A percentile compares a stretch with the other conserved stretches of the same genome.
Conservation (phyloP, 768 basidiomycete genomes). For the Lepiota subincarnata region DNA sequence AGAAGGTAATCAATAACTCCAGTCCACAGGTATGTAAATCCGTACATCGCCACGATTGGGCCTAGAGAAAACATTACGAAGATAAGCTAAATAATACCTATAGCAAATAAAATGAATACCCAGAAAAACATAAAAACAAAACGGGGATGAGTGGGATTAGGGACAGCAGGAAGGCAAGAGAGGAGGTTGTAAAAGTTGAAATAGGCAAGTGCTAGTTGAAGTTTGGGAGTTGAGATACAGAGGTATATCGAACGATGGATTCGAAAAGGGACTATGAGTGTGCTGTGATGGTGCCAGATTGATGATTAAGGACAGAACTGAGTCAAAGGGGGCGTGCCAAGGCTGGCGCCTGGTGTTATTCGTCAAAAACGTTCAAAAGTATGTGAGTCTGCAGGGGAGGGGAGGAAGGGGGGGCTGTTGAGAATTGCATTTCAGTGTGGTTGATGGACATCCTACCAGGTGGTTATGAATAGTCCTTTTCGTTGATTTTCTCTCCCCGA, state of each 20-base stretch:
- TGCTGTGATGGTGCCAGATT: constrained; percentile 2
- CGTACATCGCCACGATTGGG: constrained; percentile 5
- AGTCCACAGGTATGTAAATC: constrained; percentile 3
- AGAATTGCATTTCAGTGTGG: neutral
- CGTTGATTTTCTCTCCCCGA: constrained; percentile 39
- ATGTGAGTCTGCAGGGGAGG: neutral
- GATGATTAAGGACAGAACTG: neutral
- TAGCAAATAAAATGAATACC: constrained; percentile 2
- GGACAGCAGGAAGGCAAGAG: neutral
- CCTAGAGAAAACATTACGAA: constrained; percentile 4
- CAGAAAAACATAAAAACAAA: neutral
- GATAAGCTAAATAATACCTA: constrained; percentile 12
- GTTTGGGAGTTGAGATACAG: constrained; percentile 7
- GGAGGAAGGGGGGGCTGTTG: no score
- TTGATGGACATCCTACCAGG: neutral
- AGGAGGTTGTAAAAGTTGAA: neutral
- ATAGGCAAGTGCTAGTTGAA: constrained; percentile 1
- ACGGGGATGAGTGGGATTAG: neutral
- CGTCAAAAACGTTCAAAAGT: constrained; percentile 4
- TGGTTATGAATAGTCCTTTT: constrained; percentile 48
- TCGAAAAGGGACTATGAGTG: neutral
- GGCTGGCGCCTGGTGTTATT: constrained; percentile 2
- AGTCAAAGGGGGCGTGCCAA: constrained; percentile 1
- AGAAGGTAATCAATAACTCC: neutral
- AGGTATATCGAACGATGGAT: constrained; percentile 8